Percentiles rank a stretch among this genome's conserved stretches.
phyloP scores from a whole-genome alignment of 164 flowering plant genomes.

The Annona cherimola region DNA sequence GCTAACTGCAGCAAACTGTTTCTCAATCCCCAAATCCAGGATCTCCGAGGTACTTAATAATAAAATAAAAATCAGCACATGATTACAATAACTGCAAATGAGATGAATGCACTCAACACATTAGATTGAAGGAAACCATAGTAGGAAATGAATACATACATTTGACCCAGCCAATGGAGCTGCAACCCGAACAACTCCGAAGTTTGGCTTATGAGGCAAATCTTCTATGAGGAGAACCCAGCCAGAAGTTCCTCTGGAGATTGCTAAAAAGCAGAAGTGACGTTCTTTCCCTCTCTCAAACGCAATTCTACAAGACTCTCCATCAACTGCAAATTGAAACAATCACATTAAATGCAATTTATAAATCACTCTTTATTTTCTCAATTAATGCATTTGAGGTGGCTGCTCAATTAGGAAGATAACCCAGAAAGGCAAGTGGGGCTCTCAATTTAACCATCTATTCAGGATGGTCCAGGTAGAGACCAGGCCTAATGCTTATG shows the following conservation, averaged over 20 bases:
- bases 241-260: slow-evolving; percentile 65
- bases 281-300: slow-evolving; percentile 98
- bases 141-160: slow-evolving; percentile 39
- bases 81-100: no score
- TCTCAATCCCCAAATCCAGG: no score
- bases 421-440: not conserved
- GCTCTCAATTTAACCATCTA: no score
- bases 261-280: slow-evolving; percentile 65
- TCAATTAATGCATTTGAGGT: not conserved
- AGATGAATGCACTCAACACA: not conserved
- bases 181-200: slow-evolving; percentile 70
- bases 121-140: not conserved
- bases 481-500: no score
- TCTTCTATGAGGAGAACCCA: slow-evolving; percentile 89
- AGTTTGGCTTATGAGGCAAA: slow-evolving; percentile 41
- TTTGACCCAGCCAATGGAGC: slow-evolving; percentile 86
- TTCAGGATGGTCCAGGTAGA: no score
- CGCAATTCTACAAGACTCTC: slow-evolving; percentile 92
- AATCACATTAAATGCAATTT: not conserved
- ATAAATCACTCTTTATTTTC: not conserved
- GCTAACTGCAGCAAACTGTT: no score
- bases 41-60: no score
- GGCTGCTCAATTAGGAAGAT: not conserved
- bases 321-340: slow-evolving; percentile 59
- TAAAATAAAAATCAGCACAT: no score